A percentile compares a stretch with the other conserved stretches of the same genome.
Evolutionary conservation across 176 grass and related monocot genomes (phyloP).

Genomic region (Aechmea fasciata): DNA sequence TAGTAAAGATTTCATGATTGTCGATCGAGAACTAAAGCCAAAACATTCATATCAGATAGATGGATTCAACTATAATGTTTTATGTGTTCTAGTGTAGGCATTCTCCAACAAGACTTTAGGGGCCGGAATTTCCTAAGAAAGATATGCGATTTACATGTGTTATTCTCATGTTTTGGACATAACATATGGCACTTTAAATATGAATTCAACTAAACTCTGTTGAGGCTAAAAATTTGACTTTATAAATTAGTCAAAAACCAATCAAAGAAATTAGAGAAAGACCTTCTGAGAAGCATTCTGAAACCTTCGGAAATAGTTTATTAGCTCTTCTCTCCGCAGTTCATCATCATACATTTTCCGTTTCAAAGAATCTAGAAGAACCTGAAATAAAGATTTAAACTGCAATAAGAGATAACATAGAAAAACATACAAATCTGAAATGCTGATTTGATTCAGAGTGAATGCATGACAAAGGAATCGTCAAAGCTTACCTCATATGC

Average conservation of each 20-base stretch:
- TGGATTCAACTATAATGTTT: too few relatives aligned
- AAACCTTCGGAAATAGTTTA: constrained; percentile 84
- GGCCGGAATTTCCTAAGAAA: too few relatives aligned
- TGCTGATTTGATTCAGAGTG: constrained; percentile 23
- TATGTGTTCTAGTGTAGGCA: too few relatives aligned
- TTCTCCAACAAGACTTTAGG: too few relatives aligned
- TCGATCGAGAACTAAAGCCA: too few relatives aligned
- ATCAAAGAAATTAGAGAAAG: constrained; percentile 18
- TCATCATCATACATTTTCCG: constrained; percentile 96
- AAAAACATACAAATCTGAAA: neutral
- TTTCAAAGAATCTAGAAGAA: constrained; percentile 98
- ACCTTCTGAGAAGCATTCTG: constrained; percentile 82
- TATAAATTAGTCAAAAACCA: constrained; percentile 15
- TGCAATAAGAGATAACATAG: neutral
- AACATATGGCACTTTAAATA: too few relatives aligned
- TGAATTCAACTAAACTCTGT: too few relatives aligned
- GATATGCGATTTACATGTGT: too few relatives aligned
- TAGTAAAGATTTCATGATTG: too few relatives aligned
- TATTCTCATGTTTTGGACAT: too few relatives aligned
- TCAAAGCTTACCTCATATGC: constrained; percentile 70
- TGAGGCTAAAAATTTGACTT: neutral
- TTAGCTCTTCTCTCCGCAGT: constrained; percentile 75
- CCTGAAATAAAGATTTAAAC: constrained; percentile 40
- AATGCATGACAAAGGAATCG: neutral
- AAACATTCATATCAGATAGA: too few relatives aligned